Base-by-base conservation (phyloP, 2,329 filamentous ascomycete genomes). In the Fusarium verrucosum region DNA sequence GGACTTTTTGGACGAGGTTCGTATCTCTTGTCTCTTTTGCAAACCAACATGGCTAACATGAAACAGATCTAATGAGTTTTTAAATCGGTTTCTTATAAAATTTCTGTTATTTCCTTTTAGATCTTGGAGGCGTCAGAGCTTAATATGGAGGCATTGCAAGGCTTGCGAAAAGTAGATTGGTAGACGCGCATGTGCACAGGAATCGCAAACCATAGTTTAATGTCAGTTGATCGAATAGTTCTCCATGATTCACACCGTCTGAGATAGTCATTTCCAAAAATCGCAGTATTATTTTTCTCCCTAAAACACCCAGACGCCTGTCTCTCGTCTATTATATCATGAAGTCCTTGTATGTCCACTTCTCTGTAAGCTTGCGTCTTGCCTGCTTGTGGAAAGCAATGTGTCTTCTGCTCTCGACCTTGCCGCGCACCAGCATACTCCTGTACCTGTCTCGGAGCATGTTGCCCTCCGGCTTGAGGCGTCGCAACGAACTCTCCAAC, bases 321-420 rank as follows among this genome's bases (percentile, higher is more conserved):
- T 66, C 49, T 59, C 61, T 52, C 36, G 51, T 45, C 40, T 65
- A 65, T 58, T 59, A 71, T 62, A 79, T 64, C 44, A 71, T 69
- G 66, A 97, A 99, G 76, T 99, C 95, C 84, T 99, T 99, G 82
- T 97, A 92, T 40, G 89, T 88, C 95, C 95, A 99, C 80, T 98
- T 99, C 85, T 98, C 95, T 8, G 92, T 97, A 47, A 88, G 79
- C 77, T 91, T 92, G 69, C 82, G 88, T 83, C 89, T 94, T 65
- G 87, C 86, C 82, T 95, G 92, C 84, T 92, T 96, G 72, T 85
- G 85, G 80, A 95, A 94, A 8, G 89, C 86, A 56, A 94, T 86
- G 49, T 89, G 89, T 75, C 89, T 89, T 70, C 95, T 85, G 45
- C 87, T 86, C 82, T 99, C 95, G 61, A 99, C 80, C 80, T 95